Evolutionary conservation across 768 basidiomycete species (phyloP).

Genomic region (Lanmaoa pseudosensibilis): DNA sequence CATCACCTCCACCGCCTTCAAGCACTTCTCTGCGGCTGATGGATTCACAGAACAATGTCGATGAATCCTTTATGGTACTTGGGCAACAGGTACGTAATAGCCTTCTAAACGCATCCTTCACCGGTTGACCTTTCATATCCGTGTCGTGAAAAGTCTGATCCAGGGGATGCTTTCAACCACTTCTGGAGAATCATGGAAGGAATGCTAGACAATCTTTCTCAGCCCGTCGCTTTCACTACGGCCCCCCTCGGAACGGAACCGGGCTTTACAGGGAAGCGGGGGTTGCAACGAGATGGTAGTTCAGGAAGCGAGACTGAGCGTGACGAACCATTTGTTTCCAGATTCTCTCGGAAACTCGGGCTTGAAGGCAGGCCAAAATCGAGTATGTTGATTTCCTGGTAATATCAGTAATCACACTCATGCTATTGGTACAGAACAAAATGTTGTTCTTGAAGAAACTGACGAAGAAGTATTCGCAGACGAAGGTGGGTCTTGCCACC

Average conservation of each 20-base stretch:
- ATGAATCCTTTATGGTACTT: conserved; percentile 88
- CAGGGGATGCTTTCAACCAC: conserved; percentile 83
- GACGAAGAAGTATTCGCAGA: conserved; percentile 65
- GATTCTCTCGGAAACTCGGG: conserved; percentile 48
- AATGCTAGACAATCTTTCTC: conserved; percentile 82
- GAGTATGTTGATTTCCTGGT: conserved; percentile 15
- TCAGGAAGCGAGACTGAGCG: conserved; percentile 66
- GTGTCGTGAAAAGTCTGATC: conserved; percentile 56
- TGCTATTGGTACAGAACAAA: conserved; percentile 18
- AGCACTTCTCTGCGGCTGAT: conserved; percentile 35
- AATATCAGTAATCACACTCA: conserved; percentile 5
- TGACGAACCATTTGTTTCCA: conserved; percentile 62
- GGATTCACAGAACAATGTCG: conserved; percentile 65
- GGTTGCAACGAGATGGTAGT: conserved; percentile 47
- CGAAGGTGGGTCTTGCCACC: conserved; percentile 47
- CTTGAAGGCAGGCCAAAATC: conserved; percentile 23
- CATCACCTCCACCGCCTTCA: conserved; percentile 50
- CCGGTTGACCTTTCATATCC: conserved; percentile 1
- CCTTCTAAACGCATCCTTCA: not conserved
- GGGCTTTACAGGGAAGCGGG: conserved; percentile 22
- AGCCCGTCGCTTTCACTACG: conserved; percentile 77
- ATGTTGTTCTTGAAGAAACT: conserved; percentile 40
- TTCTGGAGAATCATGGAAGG: conserved; percentile 90
- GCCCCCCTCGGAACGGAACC: conserved; percentile 60
- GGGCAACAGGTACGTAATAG: conserved; percentile 61